A percentile compares a stretch with the other conserved stretches of the same genome.
These are phyloP conservation scores for Artemisia annua DNA, from an alignment of 129 eudicot species.

Conservation along the genomic window DNA sequence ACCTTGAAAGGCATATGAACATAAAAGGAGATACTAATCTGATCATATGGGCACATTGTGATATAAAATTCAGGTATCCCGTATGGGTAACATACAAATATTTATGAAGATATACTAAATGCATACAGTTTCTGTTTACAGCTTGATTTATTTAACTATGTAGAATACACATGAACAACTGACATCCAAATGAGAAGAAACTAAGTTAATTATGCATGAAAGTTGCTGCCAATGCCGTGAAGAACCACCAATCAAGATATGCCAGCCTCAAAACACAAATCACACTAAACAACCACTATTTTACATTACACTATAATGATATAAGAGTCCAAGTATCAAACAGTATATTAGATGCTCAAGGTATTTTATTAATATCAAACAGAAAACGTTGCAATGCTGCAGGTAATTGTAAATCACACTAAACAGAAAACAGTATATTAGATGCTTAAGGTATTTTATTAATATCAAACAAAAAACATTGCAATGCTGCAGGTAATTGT, in stretches of 20 bases:
- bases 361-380: too few relatives aligned
- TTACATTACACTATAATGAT: neutral
- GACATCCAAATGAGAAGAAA: neutral
- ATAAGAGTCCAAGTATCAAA: neutral
- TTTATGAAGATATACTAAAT: too few relatives aligned
- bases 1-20: too few relatives aligned
- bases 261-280: neutral
- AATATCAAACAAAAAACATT: too few relatives aligned
- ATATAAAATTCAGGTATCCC: too few relatives aligned
- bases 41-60: too few relatives aligned
- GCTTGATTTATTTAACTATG: neutral
- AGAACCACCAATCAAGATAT: neutral
- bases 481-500: too few relatives aligned
- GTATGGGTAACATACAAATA: too few relatives aligned
- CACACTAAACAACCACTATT: neutral
- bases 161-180: neutral
- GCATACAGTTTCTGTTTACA: neutral
- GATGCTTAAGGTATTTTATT: too few relatives aligned
- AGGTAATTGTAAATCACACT: neutral
- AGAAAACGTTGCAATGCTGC: constrained; percentile 9
- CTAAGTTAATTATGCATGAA: constrained; percentile 10
- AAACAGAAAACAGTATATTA: too few relatives aligned
- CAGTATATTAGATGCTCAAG: neutral
- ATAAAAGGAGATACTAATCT: too few relatives aligned
- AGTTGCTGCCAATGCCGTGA: constrained; percentile 1